These are phyloP conservation scores for Citrus unshiu DNA, from an alignment of 345 rosid species.

Conservation along the genomic window DNA sequence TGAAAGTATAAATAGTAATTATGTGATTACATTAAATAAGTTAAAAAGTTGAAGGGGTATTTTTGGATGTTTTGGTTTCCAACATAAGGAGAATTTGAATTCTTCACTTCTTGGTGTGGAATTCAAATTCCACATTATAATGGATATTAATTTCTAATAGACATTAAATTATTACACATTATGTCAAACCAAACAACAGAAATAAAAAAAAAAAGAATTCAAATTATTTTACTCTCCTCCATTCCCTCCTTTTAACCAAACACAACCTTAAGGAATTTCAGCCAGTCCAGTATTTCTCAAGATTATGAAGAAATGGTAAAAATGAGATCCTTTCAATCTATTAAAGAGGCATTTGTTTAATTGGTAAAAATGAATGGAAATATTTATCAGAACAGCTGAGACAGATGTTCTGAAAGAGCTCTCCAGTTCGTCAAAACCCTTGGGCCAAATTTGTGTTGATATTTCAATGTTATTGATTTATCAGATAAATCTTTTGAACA, in stretches of 20 bases:
- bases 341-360: neutral
- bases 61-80: accelerated
- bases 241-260: too few relatives aligned
- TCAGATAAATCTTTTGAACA: neutral
- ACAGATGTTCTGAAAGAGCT: neutral
- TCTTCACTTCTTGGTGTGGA: too few relatives aligned
- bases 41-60: too few relatives aligned
- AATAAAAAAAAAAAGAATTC: too few relatives aligned
- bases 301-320: neutral
- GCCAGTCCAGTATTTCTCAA: neutral
- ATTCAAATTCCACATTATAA: too few relatives aligned
- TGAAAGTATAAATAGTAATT: too few relatives aligned
- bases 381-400: neutral
- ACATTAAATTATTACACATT: accelerated
- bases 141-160: too few relatives aligned
- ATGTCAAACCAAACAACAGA: accelerated
- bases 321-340: too few relatives aligned
- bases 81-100: too few relatives aligned
- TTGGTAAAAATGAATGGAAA: neutral
- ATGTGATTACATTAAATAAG: too few relatives aligned
- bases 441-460: neutral
- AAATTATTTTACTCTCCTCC: too few relatives aligned
- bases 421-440: neutral
- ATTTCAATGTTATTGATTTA: neutral
- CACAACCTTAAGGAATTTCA: neutral